Conservation (phyloP, 2,329 filamentous ascomycete species). For the Plenodomus lindquistii region DNA sequence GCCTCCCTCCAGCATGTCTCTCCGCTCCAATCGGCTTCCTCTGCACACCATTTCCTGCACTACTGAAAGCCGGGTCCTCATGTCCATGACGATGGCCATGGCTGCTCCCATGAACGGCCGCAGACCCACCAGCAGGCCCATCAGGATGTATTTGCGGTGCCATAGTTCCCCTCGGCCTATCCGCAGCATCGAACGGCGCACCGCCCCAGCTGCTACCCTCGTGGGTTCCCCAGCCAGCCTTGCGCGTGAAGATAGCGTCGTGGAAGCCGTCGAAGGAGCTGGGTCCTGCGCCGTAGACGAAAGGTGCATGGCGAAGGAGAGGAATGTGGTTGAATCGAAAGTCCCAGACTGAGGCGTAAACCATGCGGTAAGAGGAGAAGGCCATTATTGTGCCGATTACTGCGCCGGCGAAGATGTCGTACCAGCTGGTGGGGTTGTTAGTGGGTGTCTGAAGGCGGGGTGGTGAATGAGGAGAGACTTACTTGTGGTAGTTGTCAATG, state of each 20-base stretch:
- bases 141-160: constrained; percentile 23
- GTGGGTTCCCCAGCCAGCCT: constrained; percentile 62
- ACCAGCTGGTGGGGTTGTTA: constrained; percentile 52
- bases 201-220: constrained; percentile 47
- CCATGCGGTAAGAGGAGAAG: constrained; percentile 68
- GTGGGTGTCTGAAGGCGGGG: background rate
- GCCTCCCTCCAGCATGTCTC: constrained; percentile 3
- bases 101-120: background rate
- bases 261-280: constrained; percentile 52
- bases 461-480: constrained; percentile 4
- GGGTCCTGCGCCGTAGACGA: constrained; percentile 53
- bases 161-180: constrained; percentile 42
- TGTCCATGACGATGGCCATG: constrained; percentile 19
- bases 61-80: constrained; percentile 16
- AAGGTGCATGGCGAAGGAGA: constrained; percentile 61
- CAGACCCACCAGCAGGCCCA: constrained; percentile 16
- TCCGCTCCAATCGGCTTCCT: constrained; percentile 35
- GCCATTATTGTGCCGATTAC: constrained; percentile 68
- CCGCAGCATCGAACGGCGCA: constrained; percentile 49
- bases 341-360: constrained; percentile 70
- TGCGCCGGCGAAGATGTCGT: constrained; percentile 70
- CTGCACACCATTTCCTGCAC: constrained; percentile 26
- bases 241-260: constrained; percentile 61
- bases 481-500: constrained; percentile 72
- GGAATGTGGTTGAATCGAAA: constrained; percentile 70